Evolutionary conservation across 1,284 basidiomycete species (phyloP), one percentile per base, ranked within the genome.

Genomic region (Microbotryomycetes sp.): DNA sequence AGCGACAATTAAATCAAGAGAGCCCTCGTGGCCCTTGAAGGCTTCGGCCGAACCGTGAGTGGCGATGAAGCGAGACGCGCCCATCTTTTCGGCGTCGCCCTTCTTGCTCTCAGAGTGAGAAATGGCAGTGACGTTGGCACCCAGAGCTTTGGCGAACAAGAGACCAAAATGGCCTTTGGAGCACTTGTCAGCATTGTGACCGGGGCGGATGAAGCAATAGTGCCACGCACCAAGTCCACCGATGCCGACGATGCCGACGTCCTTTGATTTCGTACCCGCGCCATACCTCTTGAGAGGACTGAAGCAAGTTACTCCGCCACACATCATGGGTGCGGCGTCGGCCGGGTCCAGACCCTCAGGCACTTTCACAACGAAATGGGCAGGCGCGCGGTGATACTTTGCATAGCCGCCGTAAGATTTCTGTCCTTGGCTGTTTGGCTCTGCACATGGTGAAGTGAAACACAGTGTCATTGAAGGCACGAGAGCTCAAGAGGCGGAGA

Each of bases 161-260:
- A 75, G 71, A 60, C 70, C 74, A 56, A 70, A 67, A 47, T 70
- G 68, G 15, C 57, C 56, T 50, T 56, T 26, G 35, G 24, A 16
- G 28, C n/a, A n/a, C n/a, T n/a, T n/a, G n/a, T n/a, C n/a, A n/a
- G n/a, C n/a, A n/a, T n/a, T n/a, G n/a, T n/a, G n/a, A n/a, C n/a
- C n/a, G n/a, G n/a, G n/a, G n/a, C n/a, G n/a, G n/a, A n/a, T n/a
- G n/a, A 41, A 26, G 24, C 49, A 49, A 15, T 45, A 35, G 41
- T 46, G 46, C 52, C 21, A 29, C 16, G 60, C 71, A 57, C n/a
- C n/a, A n/a, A n/a, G n/a, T n/a, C n/a, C n/a, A n/a, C n/a, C 49
- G 74, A 56, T 21, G n/a, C 75, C 79, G 45, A 80, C 71, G 51
- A 81, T 75, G 59, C 78, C 80, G 52, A 81, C 79, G 31, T 76